These are phyloP conservation scores for Eucalyptus virginea DNA, from an alignment of 345 rosid genomes.

Conservation along the genomic window DNA sequence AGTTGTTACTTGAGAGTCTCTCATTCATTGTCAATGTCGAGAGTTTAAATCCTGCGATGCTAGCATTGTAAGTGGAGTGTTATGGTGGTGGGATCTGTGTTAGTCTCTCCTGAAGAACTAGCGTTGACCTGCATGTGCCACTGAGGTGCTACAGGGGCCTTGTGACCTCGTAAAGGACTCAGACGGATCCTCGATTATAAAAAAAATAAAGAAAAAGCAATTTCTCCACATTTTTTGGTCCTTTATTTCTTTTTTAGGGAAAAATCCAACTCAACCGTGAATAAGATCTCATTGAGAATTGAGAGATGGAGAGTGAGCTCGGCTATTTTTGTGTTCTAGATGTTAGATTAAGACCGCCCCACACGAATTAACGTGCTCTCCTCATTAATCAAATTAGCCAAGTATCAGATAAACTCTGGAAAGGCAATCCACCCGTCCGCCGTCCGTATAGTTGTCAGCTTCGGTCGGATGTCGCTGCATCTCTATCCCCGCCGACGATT, in stretches of 20 bases:
- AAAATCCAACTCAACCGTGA: not conserved
- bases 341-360: not conserved
- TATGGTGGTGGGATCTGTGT: rapidly evolving
- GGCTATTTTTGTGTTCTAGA: not conserved
- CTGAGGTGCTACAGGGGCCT: rapidly evolving
- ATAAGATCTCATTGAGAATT: no score
- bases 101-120: rapidly evolving
- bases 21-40: rapidly evolving
- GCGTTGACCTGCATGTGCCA: no score
- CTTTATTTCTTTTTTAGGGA: not conserved
- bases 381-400: no score
- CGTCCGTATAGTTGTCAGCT: not conserved
- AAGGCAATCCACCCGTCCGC: not conserved
- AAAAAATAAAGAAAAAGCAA: no score
- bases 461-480: not conserved
- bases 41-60: rapidly evolving
- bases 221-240: not conserved
- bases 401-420: no score
- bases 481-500: not conserved
- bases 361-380: not conserved
- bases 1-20: no score
- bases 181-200: no score
- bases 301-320: not conserved
- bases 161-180: rapidly evolving
- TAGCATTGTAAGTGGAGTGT: rapidly evolving